These are phyloP conservation scores for Spathaspora passalidarum DNA, from an alignment of 805 yeast species.

Conservation along the genomic window DNA sequence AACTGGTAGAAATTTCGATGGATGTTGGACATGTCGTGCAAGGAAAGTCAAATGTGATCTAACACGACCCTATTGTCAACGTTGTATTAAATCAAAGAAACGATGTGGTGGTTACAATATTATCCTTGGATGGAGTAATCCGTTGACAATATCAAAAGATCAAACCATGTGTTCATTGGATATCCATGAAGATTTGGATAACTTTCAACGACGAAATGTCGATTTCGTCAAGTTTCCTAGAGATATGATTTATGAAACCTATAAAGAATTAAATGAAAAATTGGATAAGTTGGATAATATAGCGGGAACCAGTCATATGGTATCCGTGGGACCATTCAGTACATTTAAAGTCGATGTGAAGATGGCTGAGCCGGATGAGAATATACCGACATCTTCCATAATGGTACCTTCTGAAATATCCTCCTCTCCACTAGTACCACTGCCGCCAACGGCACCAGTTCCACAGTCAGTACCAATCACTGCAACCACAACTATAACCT, in stretches of 20 bases:
- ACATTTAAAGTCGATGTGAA: conserved; percentile 12
- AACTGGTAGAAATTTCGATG: conserved; percentile 40
- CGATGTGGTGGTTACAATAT: conserved; percentile 51
- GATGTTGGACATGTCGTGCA: conserved; percentile 55
- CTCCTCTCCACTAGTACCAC: background rate
- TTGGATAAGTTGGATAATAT: conserved; percentile 29
- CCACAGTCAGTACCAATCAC: background rate
- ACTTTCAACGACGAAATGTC: conserved; percentile 44
- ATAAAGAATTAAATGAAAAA: conserved; percentile 34
- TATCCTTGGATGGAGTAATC: conserved; percentile 45
- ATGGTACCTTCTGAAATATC: background rate
- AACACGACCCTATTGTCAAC: conserved; percentile 40
- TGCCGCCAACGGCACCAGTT: background rate
- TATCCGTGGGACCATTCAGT: conserved; percentile 24
- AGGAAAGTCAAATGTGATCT: conserved; percentile 56
- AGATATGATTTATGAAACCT: conserved; percentile 31
- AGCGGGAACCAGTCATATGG: conserved; percentile 8
- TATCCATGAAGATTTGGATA: conserved; percentile 17
- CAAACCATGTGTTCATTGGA: conserved; percentile 15
- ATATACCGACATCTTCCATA: background rate
- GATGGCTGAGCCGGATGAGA: background rate
- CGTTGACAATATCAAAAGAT: conserved; percentile 27
- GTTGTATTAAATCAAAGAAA: conserved; percentile 45
- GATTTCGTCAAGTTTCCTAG: conserved; percentile 42
- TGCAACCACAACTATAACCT: background rate